Evolutionary conservation across 83 land plant species (phyloP), one percentile per base, ranked within the genome.

Genomic region (Thuja plicata): DNA sequence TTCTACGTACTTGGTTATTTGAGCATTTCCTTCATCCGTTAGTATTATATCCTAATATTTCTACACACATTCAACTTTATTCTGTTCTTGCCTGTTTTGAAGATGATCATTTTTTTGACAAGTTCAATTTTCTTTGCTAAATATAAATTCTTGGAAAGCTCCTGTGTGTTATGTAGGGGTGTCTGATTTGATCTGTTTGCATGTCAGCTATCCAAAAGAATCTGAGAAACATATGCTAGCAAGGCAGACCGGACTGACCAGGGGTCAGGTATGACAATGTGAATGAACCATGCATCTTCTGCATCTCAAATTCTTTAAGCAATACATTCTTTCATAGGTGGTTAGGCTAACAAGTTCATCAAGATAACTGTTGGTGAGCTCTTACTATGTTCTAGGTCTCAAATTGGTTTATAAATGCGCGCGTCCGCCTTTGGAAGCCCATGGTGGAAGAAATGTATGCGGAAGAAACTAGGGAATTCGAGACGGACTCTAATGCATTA

Each of bases 351-450:
- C 41, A 77, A n/a, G 30, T 9, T n/a, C 41, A 40, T 40, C 6
- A 77, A 37, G 84, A 40, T 87, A 73, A 38, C 46, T 74, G 54
- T 32, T 87, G 19, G 55, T 21, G 32, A 0, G 1, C 12, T 37
- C 27, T 73, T 88, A 35, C 9, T 73, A 37, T 19, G 30, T 48
- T 86, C 60, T 89, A 97, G 98, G 98, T 97, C 13, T 95, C 97
- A 1, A 97, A 97, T 71, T 97, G 98, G 98, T 97, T 97, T 91
- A 97, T 97, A 46, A 97, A 97, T 88, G 98, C 98, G 7, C 93
- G 98, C 46, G 98, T 97, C 84, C 92, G 98, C 73, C 97, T 97
- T 13, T 97, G 98, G 98, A 97, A 97, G 91, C 98, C 98, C 38
- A 97, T 97, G 98, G 97, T 97, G 79, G 98, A 97, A 86, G 97